Conservation (phyloP, 345 rosid genomes). For the Litchi chinensis region DNA sequence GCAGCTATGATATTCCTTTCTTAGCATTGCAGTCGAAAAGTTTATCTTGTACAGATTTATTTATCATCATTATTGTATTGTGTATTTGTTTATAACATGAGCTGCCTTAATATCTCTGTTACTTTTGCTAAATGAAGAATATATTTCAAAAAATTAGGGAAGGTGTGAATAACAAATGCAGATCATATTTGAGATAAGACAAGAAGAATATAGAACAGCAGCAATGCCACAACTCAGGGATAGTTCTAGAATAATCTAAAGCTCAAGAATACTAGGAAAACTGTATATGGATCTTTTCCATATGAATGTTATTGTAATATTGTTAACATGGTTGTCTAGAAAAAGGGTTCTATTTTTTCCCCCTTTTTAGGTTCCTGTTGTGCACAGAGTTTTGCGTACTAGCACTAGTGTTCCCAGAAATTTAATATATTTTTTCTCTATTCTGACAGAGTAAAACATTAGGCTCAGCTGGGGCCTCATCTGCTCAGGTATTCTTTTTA, state of each 20-base stretch:
- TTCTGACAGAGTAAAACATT: constrained; percentile 63
- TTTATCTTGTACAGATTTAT: not conserved
- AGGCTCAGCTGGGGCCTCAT: constrained; percentile 56
- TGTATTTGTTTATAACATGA: not conserved
- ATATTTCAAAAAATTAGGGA: not conserved
- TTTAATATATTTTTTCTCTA: not conserved
- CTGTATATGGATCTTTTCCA: not conserved
- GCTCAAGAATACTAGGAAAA: not conserved
- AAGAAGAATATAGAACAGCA: not conserved
- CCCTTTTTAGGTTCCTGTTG: not conserved
- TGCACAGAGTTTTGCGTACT: no score
- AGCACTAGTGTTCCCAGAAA: not conserved
- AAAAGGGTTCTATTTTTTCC: not conserved
- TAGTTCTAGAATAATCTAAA: constrained; percentile 8
- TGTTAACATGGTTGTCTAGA: not conserved
- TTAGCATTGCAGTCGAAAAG: not conserved
- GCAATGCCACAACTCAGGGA: not conserved
- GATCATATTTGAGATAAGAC: not conserved
- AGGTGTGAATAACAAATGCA: not conserved
- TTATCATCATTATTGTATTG: not conserved
- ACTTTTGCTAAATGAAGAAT: not conserved
- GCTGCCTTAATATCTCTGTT: not conserved
- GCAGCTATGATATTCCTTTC: not conserved
- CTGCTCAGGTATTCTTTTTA: constrained; percentile 54
- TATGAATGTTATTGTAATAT: not conserved